A percentile compares a stretch with the other conserved stretches of the same genome.
phyloP scores from a whole-genome alignment of 2,329 filamentous ascomycete genomes.

The Colletotrichum sp. region DNA sequence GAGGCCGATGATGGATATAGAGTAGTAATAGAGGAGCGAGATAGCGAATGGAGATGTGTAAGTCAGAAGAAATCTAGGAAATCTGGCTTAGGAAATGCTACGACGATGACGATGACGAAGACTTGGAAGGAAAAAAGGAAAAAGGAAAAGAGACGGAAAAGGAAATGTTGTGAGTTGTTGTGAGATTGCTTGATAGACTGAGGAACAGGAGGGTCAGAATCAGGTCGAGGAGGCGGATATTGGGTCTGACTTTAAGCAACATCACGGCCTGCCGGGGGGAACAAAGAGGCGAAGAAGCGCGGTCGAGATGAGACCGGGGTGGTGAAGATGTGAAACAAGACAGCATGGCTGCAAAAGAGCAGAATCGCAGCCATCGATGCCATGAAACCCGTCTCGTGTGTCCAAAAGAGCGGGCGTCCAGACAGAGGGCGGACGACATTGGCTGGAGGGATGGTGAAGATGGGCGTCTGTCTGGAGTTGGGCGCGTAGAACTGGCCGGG shows the following conservation, averaged over 20 bases:
- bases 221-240: slow-evolving; percentile 20
- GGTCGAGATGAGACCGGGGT: slow-evolving; percentile 24
- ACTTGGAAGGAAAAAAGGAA: slow-evolving; percentile 20
- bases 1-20: neutral
- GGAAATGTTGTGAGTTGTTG: slow-evolving; percentile 25
- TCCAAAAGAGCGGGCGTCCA: slow-evolving; percentile 46
- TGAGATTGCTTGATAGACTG: slow-evolving; percentile 22
- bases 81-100: slow-evolving; percentile 19
- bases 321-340: slow-evolving; percentile 24
- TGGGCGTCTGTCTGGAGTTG: slow-evolving; percentile 53
- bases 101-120: slow-evolving; percentile 3
- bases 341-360: slow-evolving; percentile 28
- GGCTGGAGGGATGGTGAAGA: slow-evolving; percentile 45
- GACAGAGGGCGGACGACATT: slow-evolving; percentile 53
- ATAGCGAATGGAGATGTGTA: slow-evolving; percentile 6
- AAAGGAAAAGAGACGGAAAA: slow-evolving; percentile 27
- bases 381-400: slow-evolving; percentile 59
- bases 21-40: neutral
- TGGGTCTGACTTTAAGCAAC: slow-evolving; percentile 24
- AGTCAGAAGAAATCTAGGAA: slow-evolving; percentile 7
- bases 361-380: slow-evolving; percentile 31
- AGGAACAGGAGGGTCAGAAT: slow-evolving; percentile 19
- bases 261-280: slow-evolving; percentile 1
- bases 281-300: slow-evolving; percentile 28
- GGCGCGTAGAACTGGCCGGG: slow-evolving; percentile 47